Percentiles rank a stretch among this genome's conserved stretches.
Evolutionary conservation across 75 land plant genomes (phyloP).

Genomic region (Picea sitchensis): DNA sequence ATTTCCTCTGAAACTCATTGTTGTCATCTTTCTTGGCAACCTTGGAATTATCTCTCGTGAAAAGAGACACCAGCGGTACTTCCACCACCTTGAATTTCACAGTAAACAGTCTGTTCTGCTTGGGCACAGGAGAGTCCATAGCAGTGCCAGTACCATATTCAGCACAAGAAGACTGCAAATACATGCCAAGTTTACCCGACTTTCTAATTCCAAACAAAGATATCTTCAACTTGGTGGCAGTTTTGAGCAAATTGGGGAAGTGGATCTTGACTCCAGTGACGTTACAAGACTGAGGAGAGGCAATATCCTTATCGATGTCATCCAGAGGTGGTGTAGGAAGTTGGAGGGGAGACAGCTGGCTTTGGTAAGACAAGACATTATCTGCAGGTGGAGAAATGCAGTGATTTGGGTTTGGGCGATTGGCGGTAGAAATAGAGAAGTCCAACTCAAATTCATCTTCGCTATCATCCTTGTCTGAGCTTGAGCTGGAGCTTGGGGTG

Average conservation of each 20-base stretch:
- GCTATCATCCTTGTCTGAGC: constrained; percentile 5
- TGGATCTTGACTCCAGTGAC: constrained; percentile 17
- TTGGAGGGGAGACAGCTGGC: constrained; percentile 33
- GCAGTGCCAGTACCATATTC: neutral
- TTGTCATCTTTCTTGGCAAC: neutral
- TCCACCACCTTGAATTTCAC: constrained; percentile 60
- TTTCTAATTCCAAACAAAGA: constrained; percentile 39
- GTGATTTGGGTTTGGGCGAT: constrained; percentile 9
- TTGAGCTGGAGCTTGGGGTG: neutral
- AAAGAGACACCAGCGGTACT: constrained; percentile 43
- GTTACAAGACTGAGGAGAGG: neutral
- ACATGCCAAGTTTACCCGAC: neutral
- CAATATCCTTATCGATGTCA: too few relatives aligned
- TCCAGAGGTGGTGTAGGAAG: too few relatives aligned
- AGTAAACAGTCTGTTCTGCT: constrained; percentile 31
- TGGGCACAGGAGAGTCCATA: neutral
- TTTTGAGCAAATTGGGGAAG: constrained; percentile 27
- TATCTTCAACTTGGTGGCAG: constrained; percentile 51
- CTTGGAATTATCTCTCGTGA: constrained; percentile 27
- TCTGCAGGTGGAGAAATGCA: constrained; percentile 29
- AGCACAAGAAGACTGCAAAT: neutral
- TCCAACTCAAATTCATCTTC: constrained; percentile 16
- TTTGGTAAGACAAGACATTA: constrained; percentile 24
- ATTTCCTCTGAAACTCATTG: neutral
- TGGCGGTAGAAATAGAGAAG: constrained; percentile 10